A percentile compares a stretch with the other conserved stretches of the same genome.
Evolutionary conservation across 2,329 filamentous ascomycete genomes (phyloP).

Genomic region (Cladophialophora immunda): DNA sequence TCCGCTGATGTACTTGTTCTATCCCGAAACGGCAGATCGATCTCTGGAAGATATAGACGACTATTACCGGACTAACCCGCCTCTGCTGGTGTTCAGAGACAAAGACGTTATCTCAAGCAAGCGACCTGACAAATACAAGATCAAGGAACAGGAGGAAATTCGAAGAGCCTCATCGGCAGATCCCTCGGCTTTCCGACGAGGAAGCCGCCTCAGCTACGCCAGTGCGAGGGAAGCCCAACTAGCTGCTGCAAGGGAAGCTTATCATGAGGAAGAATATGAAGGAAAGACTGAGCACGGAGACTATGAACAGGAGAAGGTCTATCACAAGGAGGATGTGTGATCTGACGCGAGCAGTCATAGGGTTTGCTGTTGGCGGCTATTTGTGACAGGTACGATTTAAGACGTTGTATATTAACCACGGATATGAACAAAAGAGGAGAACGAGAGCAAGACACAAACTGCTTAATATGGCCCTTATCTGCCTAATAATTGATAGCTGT

Average conservation of each 20-base stretch:
- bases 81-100: slow-evolving; percentile 58
- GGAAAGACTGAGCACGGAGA: slow-evolving; percentile 20
- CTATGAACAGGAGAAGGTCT: slow-evolving; percentile 11
- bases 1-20: slow-evolving; percentile 55
- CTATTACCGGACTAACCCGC: slow-evolving; percentile 49
- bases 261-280: slow-evolving; percentile 16
- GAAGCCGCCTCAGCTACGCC: slow-evolving; percentile 24
- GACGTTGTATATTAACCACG: not conserved
- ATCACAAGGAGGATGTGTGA: slow-evolving; percentile 27
- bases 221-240: not conserved
- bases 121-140: slow-evolving; percentile 58
- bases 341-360: not conserved
- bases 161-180: slow-evolving; percentile 38
- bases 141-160: slow-evolving; percentile 54
- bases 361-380: not conserved
- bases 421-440: not conserved
- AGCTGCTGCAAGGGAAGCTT: not conserved
- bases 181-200: slow-evolving; percentile 27
- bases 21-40: slow-evolving; percentile 47
- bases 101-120: slow-evolving; percentile 57
- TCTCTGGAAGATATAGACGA: slow-evolving; percentile 49
- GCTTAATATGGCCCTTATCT: not conserved
- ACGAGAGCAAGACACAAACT: not conserved
- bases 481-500: not conserved
- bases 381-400: not conserved